These are phyloP conservation scores for Ganoderma sinense DNA, from an alignment of 1,284 basidiomycete species.

Conservation along the genomic window DNA sequence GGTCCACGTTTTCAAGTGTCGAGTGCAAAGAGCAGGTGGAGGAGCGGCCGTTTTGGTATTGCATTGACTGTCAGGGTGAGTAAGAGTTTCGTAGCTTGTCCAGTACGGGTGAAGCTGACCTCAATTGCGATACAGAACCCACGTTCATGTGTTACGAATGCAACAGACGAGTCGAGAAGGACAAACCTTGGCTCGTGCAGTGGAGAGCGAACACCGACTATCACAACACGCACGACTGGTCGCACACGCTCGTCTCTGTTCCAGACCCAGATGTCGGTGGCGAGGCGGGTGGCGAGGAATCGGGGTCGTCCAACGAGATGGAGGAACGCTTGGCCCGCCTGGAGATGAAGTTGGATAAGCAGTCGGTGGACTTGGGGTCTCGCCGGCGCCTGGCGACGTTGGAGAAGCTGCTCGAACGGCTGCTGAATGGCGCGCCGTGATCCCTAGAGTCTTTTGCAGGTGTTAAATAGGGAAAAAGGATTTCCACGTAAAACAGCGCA, in stretches of 20 bases:
- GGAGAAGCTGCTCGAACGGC: background rate
- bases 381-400: background rate
- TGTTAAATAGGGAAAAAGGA: too few species aligned
- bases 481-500: too few species aligned
- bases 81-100: too few species aligned
- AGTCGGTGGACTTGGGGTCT: background rate
- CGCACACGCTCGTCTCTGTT: constrained; percentile 11
- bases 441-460: too few species aligned
- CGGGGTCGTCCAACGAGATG: background rate
- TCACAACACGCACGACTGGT: constrained; percentile 12
- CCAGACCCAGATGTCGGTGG: background rate
- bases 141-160: constrained; percentile 10
- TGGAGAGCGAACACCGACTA: background rate
- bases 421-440: background rate
- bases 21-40: background rate
- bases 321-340: background rate
- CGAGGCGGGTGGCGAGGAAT: background rate
- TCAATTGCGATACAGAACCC: background rate
- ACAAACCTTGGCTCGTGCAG: constrained; percentile 10
- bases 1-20: constrained; percentile 1
- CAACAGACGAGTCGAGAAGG: constrained; percentile 12
- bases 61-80: background rate
- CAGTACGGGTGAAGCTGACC: background rate
- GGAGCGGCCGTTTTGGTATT: background rate
- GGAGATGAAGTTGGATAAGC: background rate